Evolutionary conservation across 106 monocot genomes (phyloP).

Genomic region (Dioscorea zingiberensis): DNA sequence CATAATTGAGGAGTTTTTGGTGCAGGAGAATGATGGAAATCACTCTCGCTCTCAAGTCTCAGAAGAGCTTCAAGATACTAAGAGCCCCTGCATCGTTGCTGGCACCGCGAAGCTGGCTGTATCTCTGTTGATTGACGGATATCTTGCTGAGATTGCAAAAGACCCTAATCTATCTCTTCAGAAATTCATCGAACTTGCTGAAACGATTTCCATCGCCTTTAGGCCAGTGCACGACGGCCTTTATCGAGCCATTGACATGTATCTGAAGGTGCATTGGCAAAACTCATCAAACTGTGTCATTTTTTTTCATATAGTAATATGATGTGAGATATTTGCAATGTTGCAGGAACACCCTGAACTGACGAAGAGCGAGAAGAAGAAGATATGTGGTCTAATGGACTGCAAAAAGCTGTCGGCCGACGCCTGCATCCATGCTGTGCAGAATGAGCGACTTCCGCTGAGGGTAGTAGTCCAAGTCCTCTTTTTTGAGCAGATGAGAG

Average conservation of each 20-base stretch:
- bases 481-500: conserved; percentile 42
- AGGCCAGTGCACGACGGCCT: conserved; percentile 57
- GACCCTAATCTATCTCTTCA: conserved; percentile 43
- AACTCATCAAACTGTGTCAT: not conserved
- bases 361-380: conserved; percentile 55
- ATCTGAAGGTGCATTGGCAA: conserved; percentile 43
- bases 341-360: conserved; percentile 45
- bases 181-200: conserved; percentile 58
- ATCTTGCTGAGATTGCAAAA: conserved; percentile 52
- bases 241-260: conserved; percentile 69
- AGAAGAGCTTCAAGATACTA: conserved; percentile 32
- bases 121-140: conserved; percentile 54
- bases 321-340: not conserved
- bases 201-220: conserved; percentile 25
- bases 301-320: not conserved
- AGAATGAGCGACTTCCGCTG: conserved; percentile 63
- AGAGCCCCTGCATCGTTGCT: conserved; percentile 16
- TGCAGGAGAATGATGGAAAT: conserved; percentile 6
- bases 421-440: conserved; percentile 57
- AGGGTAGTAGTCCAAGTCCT: conserved; percentile 53
- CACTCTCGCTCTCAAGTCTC: conserved; percentile 5
- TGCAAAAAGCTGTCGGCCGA: conserved; percentile 53
- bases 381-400: conserved; percentile 49
- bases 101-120: conserved; percentile 17
- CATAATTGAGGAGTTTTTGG: conserved; percentile 48